Conservation (phyloP, 1,284 basidiomycete species). For the Marasmius sp. region DNA sequence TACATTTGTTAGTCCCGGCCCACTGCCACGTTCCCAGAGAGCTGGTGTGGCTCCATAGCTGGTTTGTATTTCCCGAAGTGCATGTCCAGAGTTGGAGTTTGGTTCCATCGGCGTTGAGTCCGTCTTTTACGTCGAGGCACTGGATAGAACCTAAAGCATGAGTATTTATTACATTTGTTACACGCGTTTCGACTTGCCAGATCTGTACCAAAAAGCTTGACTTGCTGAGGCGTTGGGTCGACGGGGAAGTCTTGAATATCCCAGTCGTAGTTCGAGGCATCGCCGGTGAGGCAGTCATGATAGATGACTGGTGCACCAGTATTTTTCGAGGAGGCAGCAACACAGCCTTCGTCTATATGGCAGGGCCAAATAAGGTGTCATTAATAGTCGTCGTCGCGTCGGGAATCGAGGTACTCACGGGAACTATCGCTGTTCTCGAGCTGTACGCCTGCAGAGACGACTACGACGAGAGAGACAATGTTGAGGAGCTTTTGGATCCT, state of each 20-base stretch:
- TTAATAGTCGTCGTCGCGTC: too few species aligned
- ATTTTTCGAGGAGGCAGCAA: not conserved
- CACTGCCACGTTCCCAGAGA: not conserved
- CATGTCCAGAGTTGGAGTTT: not conserved
- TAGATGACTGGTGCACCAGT: not conserved
- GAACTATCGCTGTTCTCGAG: too few species aligned
- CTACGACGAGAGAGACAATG: too few species aligned
- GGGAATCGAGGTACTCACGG: too few species aligned
- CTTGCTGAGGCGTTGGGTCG: not conserved
- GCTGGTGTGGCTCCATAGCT: not conserved
- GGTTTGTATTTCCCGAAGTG: not conserved
- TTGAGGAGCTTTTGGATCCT: too few species aligned
- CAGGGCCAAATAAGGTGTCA: too few species aligned
- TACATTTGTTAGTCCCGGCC: not conserved
- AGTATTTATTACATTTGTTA: not conserved
- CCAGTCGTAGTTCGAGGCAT: not conserved
- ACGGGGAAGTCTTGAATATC: not conserved
- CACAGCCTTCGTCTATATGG: not conserved
- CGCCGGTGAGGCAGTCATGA: not conserved
- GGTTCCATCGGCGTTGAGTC: not conserved
- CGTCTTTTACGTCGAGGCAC: not conserved
- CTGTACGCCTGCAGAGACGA: too few species aligned
- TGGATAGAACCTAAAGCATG: not conserved
- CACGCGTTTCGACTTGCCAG: not conserved
- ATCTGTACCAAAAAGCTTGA: not conserved